phyloP scores from a whole-genome alignment of 352 stramenopile genomes.

The Globisporangium takayamanum region DNA sequence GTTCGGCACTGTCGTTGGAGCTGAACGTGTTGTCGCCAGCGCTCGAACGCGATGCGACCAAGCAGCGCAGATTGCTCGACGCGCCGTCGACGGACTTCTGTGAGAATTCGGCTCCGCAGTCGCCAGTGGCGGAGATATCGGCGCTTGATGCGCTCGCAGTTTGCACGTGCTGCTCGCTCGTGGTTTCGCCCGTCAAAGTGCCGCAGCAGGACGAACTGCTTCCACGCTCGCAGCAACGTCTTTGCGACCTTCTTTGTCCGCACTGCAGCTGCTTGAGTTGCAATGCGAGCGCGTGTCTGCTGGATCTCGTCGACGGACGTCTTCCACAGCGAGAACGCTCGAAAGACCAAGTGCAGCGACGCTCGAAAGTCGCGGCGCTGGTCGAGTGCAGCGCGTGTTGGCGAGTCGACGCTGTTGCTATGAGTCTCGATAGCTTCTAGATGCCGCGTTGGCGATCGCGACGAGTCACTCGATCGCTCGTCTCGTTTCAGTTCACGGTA shows the following conservation, averaged over 20 bases:
- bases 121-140: constrained; percentile 1
- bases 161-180: background rate
- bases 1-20: background rate
- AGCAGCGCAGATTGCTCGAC: background rate
- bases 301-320: background rate
- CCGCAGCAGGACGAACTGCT: background rate
- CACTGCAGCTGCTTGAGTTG: background rate
- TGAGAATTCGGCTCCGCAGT: background rate
- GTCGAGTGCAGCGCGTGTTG: background rate
- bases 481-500: constrained; percentile 8
- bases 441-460: background rate
- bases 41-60: background rate
- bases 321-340: constrained; percentile 10
- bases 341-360: constrained; percentile 11
- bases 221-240: constrained; percentile 6
- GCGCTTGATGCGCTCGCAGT: background rate
- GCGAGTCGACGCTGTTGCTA: background rate
- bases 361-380: constrained; percentile 8
- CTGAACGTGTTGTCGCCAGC: constrained; percentile 1
- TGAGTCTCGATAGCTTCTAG: background rate
- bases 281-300: background rate
- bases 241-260: background rate
- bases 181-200: background rate
- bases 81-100: constrained; percentile 3
- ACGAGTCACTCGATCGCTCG: background rate